Percentiles rank a stretch among this genome's conserved stretches.
Conservation (phyloP, 139 green algal genomes). For the Ulvella scutata region DNA sequence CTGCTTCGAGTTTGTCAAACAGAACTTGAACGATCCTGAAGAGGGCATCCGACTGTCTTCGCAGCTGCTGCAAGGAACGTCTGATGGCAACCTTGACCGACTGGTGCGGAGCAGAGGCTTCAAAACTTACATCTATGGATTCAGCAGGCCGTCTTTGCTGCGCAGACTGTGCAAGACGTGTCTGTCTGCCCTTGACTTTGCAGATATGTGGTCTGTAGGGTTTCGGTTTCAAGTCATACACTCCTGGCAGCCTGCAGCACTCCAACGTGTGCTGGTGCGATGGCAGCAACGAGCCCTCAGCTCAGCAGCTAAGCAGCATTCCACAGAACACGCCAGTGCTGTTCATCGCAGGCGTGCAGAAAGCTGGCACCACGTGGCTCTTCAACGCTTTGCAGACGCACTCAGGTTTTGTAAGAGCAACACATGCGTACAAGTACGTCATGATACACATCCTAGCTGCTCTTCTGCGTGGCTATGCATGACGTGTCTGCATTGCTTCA, state of each 20-base stretch:
- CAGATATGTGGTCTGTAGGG: too few species aligned
- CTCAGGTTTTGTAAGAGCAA: neutral
- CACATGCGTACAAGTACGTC: neutral
- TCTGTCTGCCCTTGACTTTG: too few species aligned
- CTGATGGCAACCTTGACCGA: too few species aligned
- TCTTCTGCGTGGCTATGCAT: neutral
- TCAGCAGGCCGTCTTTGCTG: too few species aligned
- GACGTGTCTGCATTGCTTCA: neutral
- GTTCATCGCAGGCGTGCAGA: neutral
- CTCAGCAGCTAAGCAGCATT: neutral
- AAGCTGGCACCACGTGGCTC: neutral
- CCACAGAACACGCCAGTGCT: neutral
- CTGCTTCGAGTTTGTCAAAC: too few species aligned
- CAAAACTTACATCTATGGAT: too few species aligned
- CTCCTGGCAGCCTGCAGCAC: neutral
- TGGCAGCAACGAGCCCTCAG: neutral
- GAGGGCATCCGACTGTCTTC: too few species aligned
- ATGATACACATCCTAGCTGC: neutral
- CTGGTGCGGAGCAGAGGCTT: too few species aligned
- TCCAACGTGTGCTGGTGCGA: neutral
- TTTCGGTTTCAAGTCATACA: neutral
- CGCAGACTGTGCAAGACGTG: too few species aligned
- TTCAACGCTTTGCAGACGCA: neutral
- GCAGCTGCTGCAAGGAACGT: too few species aligned
- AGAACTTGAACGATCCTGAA: too few species aligned